Evolutionary conservation across 495 filamentous ascomycete genomes (phyloP).

Genomic region (Penicillium verhagenii): DNA sequence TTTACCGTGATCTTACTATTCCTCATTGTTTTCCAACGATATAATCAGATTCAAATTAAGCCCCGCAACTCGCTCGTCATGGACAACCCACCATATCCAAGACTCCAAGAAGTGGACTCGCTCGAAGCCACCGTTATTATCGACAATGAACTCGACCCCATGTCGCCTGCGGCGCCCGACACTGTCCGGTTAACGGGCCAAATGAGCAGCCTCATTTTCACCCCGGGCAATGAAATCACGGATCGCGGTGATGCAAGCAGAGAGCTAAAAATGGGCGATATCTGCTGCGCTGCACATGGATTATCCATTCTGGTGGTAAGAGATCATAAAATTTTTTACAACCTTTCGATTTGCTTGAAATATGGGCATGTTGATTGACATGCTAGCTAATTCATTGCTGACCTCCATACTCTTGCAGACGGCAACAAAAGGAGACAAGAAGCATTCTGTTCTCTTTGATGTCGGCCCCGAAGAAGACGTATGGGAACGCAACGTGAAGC

Average conservation of each 20-base stretch:
- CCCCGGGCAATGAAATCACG: conserved; percentile 26
- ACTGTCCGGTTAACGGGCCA: conserved; percentile 46
- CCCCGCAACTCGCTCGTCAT: neutral
- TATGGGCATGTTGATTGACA: neutral
- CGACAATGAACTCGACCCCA: conserved; percentile 59
- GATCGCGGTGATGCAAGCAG: conserved; percentile 43
- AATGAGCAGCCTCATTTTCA: conserved; percentile 39
- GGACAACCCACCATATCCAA: neutral
- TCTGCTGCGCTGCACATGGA: conserved; percentile 62
- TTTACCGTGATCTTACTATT: neutral
- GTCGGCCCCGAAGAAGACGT: conserved; percentile 56
- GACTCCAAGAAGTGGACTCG: conserved; percentile 46
- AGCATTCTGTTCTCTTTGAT: conserved; percentile 59
- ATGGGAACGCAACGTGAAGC: conserved; percentile 54
- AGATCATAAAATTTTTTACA: neutral
- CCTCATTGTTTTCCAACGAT: neutral
- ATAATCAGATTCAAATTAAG: neutral
- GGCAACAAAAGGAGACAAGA: conserved; percentile 49
- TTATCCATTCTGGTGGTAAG: conserved; percentile 56
- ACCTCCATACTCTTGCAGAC: conserved; percentile 36
- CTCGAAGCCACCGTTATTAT: conserved; percentile 50
- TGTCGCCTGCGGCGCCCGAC: conserved; percentile 50
- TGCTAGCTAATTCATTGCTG: neutral
- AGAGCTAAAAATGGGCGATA: conserved; percentile 53
- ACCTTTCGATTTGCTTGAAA: neutral